These are phyloP conservation scores for Caloboletus inedulis DNA, from an alignment of 1,284 basidiomycete species.

Conservation along the genomic window DNA sequence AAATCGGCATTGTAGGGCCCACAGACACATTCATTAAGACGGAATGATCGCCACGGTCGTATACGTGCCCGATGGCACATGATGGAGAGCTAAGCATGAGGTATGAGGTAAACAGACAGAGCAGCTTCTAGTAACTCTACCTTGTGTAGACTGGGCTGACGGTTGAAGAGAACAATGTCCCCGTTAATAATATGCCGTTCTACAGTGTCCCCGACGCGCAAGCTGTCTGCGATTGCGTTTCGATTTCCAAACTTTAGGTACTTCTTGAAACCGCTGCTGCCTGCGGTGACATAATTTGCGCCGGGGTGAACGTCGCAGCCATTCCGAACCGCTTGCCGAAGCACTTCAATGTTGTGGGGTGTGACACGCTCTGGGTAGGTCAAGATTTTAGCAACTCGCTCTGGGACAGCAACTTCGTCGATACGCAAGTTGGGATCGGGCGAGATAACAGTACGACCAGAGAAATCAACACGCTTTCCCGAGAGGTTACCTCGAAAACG, in stretches of 20 bases:
- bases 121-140: slow-evolving; percentile 35
- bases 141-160: slow-evolving; percentile 97
- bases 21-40: slow-evolving; percentile 99
- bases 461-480: slow-evolving; percentile 99
- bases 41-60: slow-evolving; percentile 96
- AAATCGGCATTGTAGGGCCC: slow-evolving; percentile 99
- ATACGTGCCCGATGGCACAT: slow-evolving; percentile 96
- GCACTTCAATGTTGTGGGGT: slow-evolving; percentile 80
- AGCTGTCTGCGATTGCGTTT: slow-evolving; percentile 69
- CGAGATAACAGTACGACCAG: slow-evolving; percentile 96
- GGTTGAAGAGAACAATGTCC: slow-evolving; percentile 98
- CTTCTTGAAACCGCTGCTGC: slow-evolving; percentile 79
- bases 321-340: slow-evolving; percentile 82
- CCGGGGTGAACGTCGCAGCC: slow-evolving; percentile 93
- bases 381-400: slow-evolving; percentile 92
- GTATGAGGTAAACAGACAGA: slow-evolving; percentile 3
- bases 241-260: slow-evolving; percentile 82
- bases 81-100: slow-evolving; percentile 77
- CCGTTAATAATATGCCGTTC: slow-evolving; percentile 96
- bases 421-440: slow-evolving; percentile 98
- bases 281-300: slow-evolving; percentile 89
- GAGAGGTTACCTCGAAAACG: slow-evolving; percentile 98
- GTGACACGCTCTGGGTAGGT: slow-evolving; percentile 98
- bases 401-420: slow-evolving; percentile 96
- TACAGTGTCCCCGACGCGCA: slow-evolving; percentile 85